Base-by-base conservation (phyloP, 75 land plant genomes). In the Selaginella tamariscina region DNA sequence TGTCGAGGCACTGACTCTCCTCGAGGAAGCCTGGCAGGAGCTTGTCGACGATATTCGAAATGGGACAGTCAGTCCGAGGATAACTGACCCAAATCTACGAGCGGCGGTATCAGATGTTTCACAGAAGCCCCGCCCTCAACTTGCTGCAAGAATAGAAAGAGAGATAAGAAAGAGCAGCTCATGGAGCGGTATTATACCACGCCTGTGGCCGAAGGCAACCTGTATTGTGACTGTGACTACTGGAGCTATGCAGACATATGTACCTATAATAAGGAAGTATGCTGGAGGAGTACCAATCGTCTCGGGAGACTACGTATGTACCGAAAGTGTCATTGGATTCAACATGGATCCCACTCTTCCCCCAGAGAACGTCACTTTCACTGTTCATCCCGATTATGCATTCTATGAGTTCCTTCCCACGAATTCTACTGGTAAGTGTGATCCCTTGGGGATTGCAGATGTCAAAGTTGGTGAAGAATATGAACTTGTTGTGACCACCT, bases 381-480 rank as follows among this genome's bases (percentile, higher is more conserved):
- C 83, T 0, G 85, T 89, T 20, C 72, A 82, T 49, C 94, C 94
- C 28, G 68, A 78, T 27, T 70, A 83, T 54, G 89, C 78, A 0
- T 89, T 68, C 59, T 89, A 81, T 55, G 94, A 89, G 29, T 89
- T 89, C 57, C 79, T 89, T 24, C 89, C 94, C 49, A 5, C 49
- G 15, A 39, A 39, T 5, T 5, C 49, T 39, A 39, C 49, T 5
- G 49, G 27, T 27, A 22, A 29, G 65, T 2, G 55, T 0, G 56
- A 78, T n/a, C 82, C 91, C 5, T 65, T 86, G 27, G 83, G 83
- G 0, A 59, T 92, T 9, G 79, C 84, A 44, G 86, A 89, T 29
- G 86, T 92, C 32, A 59, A 86, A 73, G 65, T 89, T 28, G 95
- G 90, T 0, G 76, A 86, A 65, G 84, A 88, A 70, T 92, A 92